Evolutionary conservation across 2,329 filamentous ascomycete genomes (phyloP).

Genomic region (Diaporthe aspalathi): DNA sequence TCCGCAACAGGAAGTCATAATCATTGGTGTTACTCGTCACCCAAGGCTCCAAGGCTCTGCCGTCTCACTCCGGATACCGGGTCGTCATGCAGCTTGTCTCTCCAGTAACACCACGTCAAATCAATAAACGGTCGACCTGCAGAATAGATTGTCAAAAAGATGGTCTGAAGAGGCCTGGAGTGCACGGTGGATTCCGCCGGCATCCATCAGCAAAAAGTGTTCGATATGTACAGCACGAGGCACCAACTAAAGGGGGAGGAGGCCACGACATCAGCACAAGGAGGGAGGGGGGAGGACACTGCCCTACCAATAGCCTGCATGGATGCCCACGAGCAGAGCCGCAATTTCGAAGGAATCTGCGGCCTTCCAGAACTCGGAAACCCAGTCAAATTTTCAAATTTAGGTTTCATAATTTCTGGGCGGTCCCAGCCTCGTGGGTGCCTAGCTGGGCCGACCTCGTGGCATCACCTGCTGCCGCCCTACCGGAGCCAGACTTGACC

Average conservation of each 20-base stretch:
- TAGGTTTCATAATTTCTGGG: constrained; percentile 11
- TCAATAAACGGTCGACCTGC: neutral
- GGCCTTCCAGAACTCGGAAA: neutral
- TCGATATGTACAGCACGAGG: neutral
- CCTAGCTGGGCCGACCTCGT: constrained; percentile 13
- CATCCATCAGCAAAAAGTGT: neutral
- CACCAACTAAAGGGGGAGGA: neutral
- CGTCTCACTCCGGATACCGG: neutral
- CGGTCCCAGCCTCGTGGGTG: constrained; percentile 24
- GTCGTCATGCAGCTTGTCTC: neutral
- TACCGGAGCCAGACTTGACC: constrained; percentile 6
- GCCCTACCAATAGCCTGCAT: neutral
- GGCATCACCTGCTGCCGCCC: neutral
- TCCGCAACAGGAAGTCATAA: neutral
- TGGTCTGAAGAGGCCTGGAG: neutral
- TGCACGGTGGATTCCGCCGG: neutral
- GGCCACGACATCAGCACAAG: neutral
- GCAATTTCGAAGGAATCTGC: neutral
- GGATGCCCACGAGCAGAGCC: neutral
- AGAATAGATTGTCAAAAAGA: too few relatives aligned
- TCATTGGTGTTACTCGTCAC: neutral
- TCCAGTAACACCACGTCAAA: neutral
- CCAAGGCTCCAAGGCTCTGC: constrained; percentile 15
- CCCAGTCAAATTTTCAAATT: constrained; percentile 1
- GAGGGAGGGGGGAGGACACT: neutral